Percentiles rank a stretch among this genome's conserved stretches.
These are phyloP conservation scores for Hysterangium stoloniferum DNA, from an alignment of 768 basidiomycete genomes.

Conservation along the genomic window DNA sequence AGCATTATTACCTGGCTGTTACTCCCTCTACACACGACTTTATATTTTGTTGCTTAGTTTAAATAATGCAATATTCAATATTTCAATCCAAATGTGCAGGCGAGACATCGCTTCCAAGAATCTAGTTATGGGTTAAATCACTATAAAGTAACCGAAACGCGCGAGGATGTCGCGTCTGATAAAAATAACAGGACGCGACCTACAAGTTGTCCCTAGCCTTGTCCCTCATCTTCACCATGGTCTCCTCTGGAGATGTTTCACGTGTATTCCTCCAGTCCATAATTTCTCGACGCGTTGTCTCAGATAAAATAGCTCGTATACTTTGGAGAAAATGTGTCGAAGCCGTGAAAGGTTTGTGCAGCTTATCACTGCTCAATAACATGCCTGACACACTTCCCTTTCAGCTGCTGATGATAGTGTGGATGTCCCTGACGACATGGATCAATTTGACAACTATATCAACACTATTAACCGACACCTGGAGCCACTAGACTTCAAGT, in stretches of 20 bases:
- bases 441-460: constrained; percentile 56
- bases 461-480: constrained; percentile 51
- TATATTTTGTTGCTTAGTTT: too few species aligned
- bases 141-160: too few species aligned
- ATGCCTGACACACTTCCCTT: constrained; percentile 2
- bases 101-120: too few species aligned
- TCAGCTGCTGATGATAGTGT: constrained; percentile 48
- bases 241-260: constrained; percentile 54
- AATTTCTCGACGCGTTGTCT: constrained; percentile 60
- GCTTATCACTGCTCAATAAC: neutral
- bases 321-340: constrained; percentile 64
- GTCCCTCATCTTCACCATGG: constrained; percentile 25
- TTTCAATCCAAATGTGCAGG: too few species aligned
- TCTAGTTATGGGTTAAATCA: too few species aligned
- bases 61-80: too few species aligned
- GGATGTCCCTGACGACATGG: constrained; percentile 35
- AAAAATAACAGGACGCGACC: neutral
- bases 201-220: too few species aligned
- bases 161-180: neutral
- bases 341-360: constrained; percentile 52
- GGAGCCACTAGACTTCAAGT: constrained; percentile 65
- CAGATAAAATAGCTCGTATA: constrained; percentile 52
- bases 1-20: too few species aligned
- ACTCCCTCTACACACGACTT: too few species aligned
- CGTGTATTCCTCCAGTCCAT: constrained; percentile 75